Conservation (phyloP, 495 filamentous ascomycete species). For the Penicillium antarcticum region DNA sequence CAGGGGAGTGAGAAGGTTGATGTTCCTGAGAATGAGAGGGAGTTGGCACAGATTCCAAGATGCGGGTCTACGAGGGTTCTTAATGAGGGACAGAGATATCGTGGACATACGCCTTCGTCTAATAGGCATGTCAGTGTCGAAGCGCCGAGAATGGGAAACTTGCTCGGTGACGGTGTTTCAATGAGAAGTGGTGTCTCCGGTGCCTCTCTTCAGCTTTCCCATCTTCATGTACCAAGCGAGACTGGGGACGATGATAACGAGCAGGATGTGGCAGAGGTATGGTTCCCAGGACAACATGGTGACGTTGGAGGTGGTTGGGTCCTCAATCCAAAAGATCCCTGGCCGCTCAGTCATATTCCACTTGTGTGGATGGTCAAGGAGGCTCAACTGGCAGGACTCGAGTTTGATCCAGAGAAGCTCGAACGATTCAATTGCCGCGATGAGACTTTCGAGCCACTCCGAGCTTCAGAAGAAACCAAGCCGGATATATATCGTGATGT, state of each 20-base stretch:
- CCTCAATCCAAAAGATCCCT: slow-evolving; percentile 49
- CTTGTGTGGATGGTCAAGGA: slow-evolving; percentile 84
- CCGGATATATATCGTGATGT: neutral
- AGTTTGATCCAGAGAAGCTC: slow-evolving; percentile 65
- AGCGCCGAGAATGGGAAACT: slow-evolving; percentile 43
- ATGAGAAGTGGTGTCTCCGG: too few relatives aligned
- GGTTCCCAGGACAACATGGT: slow-evolving; percentile 80
- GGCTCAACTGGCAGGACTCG: slow-evolving; percentile 67
- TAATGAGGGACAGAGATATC: slow-evolving; percentile 10
- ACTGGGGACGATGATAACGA: slow-evolving; percentile 56
- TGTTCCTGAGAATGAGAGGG: slow-evolving; percentile 5
- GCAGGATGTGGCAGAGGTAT: slow-evolving; percentile 79
- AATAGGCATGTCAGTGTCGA: too few relatives aligned
- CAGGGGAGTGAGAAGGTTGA: neutral
- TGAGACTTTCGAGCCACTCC: neutral
- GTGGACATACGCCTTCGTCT: slow-evolving; percentile 4
- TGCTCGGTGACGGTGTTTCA: slow-evolving; percentile 7
- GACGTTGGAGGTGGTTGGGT: slow-evolving; percentile 88
- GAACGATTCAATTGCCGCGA: slow-evolving; percentile 57
- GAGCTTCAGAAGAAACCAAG: neutral
- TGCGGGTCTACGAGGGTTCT: neutral
- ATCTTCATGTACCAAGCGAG: slow-evolving; percentile 41
- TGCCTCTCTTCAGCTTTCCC: neutral
- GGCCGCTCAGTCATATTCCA: slow-evolving; percentile 68
- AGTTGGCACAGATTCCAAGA: neutral